Evolutionary conservation across 2,329 filamentous ascomycete genomes (phyloP).

Genomic region (Lachnellula occidentalis): DNA sequence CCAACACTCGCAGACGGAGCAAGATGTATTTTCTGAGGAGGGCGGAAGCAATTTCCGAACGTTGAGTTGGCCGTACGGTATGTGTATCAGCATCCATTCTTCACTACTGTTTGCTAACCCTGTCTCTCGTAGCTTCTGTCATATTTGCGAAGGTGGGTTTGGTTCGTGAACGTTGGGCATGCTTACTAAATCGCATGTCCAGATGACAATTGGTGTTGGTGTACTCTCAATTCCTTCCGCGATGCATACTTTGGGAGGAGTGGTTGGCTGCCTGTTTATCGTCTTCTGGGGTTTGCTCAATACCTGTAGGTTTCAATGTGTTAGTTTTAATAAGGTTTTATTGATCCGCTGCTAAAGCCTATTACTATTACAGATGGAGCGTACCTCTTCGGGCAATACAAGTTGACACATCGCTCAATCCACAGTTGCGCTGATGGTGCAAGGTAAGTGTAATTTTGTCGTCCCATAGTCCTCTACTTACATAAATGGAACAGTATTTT

Average conservation of each 20-base stretch:
- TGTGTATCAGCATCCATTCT: no score
- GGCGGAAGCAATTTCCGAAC: no score
- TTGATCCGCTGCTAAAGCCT: background rate
- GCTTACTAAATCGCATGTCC: background rate
- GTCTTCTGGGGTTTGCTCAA: background rate
- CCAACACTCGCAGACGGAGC: no score
- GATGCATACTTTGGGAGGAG: background rate
- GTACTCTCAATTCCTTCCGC: background rate
- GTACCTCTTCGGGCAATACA: background rate
- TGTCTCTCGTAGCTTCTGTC: background rate
- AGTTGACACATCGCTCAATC: background rate
- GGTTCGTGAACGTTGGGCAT: background rate
- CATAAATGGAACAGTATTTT: background rate
- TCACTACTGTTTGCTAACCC: no score
- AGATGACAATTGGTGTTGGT: background rate
- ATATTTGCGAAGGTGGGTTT: background rate
- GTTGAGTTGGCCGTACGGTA: no score
- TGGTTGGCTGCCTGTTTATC: background rate
- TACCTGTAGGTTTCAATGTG: background rate
- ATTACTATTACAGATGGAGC: background rate
- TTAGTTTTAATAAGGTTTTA: background rate
- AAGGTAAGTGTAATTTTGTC: background rate
- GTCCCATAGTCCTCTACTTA: background rate
- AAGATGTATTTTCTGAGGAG: no score
- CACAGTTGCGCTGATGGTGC: background rate